A percentile compares a stretch with the other conserved stretches of the same genome.
phyloP scores from a whole-genome alignment of 1,139 yeast genomes.

The Sugiyamaella sp. region DNA sequence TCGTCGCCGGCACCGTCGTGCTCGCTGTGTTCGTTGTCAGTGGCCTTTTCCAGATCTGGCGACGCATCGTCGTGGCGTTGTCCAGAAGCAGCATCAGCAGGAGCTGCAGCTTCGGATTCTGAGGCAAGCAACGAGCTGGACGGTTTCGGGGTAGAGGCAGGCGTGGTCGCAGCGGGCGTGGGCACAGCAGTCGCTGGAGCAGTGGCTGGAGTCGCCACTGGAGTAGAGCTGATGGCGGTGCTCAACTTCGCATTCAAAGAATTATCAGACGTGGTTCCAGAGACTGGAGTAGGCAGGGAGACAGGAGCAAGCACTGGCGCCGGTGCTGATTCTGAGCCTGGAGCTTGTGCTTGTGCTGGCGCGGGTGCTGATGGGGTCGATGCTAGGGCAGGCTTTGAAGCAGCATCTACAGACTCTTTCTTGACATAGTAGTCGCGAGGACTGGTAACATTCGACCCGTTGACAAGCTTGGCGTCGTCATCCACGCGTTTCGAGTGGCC shows the following conservation, averaged over 20 bases:
- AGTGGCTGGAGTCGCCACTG: slow-evolving; percentile 2
- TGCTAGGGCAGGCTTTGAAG: too few relatives aligned
- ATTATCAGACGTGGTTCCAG: too few relatives aligned
- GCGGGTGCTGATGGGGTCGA: not conserved
- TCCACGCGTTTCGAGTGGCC: slow-evolving; percentile 13
- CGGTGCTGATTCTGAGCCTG: not conserved
- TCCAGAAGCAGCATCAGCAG: not conserved
- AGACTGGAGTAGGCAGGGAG: too few relatives aligned
- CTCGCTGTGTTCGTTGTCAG: not conserved
- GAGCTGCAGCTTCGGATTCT: not conserved
- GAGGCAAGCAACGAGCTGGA: not conserved
- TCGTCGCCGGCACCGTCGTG: not conserved
- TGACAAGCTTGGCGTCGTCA: slow-evolving; percentile 14
- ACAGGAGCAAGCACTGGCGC: not conserved
- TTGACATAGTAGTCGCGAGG: not conserved
- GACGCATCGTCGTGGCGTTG: not conserved
- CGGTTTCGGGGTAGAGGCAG: not conserved
- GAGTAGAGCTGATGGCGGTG: not conserved
- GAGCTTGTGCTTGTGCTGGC: too few relatives aligned
- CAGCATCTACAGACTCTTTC: too few relatives aligned
- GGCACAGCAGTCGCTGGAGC: slow-evolving; percentile 5
- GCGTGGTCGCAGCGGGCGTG: not conserved
- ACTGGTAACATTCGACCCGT: not conserved
- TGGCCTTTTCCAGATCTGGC: not conserved
- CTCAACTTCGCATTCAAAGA: too few relatives aligned